Base-by-base conservation (phyloP, 352 stramenopile species). In the Phytophthora cactorum region DNA sequence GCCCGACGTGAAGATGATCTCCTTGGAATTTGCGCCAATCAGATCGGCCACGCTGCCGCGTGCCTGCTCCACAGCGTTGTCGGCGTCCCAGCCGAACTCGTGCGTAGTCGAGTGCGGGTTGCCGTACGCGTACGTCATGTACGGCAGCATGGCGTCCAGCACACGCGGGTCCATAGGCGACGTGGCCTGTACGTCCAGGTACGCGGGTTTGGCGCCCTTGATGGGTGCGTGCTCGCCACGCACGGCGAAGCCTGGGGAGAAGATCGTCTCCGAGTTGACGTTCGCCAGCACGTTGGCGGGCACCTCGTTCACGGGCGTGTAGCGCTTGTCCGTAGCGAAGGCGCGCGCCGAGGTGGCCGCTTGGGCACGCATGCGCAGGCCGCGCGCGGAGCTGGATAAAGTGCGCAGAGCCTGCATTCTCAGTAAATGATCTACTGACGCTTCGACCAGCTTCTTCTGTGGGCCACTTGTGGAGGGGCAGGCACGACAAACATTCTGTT, bases 81-180 rank as follows among this genome's bases (percentile, higher is more conserved):
- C 97, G 28, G 97, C 89, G 63, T 99, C 97, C 97, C 98, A 99
- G 22, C 98, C 98, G 76, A 98, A 99, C 51, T 91, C 78, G 87
- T 99, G 98, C 15, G 98, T 99, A 8, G 96, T 96, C 63, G 97
- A 99, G 85, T 99, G 98, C 41, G 98, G 97, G 83, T 99, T 99
- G 54, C 98, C 98, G 70, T 98, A 99, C 29, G 82, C 74, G 73
- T 92, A 90, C 68, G 97, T 97, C 90, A 99, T 97, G 75, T 97
- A 98, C 34, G 97, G 97, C 77, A 99, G 80, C 98, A 99, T 99
- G 29, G 95, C 92, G 78, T 99, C 98, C 41, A 99, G 77, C 15
- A 99, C 98, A 56, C 98, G 92, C 44, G 98, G 98, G 80, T 99
- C 98, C 83, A 99, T 88, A 7, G 97, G 97, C 50, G 97, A 99